Conservation (phyloP, 768 basidiomycete species). For the Tephrocybe rancida region DNA sequence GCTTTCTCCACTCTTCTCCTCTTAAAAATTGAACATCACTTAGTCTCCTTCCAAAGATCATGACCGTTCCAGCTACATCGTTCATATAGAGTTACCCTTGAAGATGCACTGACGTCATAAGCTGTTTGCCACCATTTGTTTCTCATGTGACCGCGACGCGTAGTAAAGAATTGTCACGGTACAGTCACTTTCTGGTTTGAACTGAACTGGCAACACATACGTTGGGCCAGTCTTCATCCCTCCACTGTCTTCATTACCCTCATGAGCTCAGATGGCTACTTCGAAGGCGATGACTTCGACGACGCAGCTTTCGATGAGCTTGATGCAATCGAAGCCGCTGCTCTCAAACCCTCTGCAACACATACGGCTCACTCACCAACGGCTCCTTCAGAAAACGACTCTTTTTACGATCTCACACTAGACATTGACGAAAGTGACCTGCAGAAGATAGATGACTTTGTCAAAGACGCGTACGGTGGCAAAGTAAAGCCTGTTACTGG, state of each 20-base stretch:
- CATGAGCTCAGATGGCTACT: slow-evolving; percentile 83
- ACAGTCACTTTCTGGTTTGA: too few species aligned
- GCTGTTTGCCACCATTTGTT: too few species aligned
- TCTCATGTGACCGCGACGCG: slow-evolving; percentile 26
- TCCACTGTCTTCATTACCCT: slow-evolving; percentile 1
- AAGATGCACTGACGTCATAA: too few species aligned
- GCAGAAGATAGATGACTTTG: slow-evolving; percentile 52
- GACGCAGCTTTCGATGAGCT: slow-evolving; percentile 60
- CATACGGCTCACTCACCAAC: slow-evolving; percentile 12
- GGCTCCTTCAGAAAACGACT: slow-evolving; percentile 35
- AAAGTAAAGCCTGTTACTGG: slow-evolving; percentile 44
- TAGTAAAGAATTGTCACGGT: too few species aligned
- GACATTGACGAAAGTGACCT: slow-evolving; percentile 61
- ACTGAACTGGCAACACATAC: too few species aligned
- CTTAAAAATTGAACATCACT: too few species aligned
- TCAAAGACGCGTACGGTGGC: slow-evolving; percentile 47
- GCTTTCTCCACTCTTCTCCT: too few species aligned
- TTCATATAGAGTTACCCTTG: too few species aligned
- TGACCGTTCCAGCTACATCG: too few species aligned
- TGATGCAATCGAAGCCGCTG: slow-evolving; percentile 69
- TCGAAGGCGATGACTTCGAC: slow-evolving; percentile 66
- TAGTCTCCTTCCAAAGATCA: too few species aligned
- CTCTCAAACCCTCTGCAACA: slow-evolving; percentile 16
- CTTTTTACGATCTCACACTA: slow-evolving; percentile 55
- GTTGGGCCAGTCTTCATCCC: neutral